Evolutionary conservation across 768 basidiomycete species (phyloP).

Genomic region (Agaricus subrufescens): DNA sequence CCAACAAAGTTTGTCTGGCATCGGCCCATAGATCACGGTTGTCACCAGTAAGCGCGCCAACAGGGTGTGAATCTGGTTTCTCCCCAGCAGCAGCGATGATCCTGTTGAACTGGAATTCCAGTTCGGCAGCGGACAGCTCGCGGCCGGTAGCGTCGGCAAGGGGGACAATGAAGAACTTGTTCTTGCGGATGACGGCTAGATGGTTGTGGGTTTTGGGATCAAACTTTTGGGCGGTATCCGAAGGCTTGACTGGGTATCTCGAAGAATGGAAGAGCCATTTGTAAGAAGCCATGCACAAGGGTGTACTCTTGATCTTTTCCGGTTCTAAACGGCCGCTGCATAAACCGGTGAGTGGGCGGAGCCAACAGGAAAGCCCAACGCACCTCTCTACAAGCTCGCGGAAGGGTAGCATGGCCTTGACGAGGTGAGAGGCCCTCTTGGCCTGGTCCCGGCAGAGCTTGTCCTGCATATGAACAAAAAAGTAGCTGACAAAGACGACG

Average conservation of each 20-base stretch:
- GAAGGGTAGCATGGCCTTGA: conserved; percentile 86
- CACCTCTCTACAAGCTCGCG: conserved; percentile 79
- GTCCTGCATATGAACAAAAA: conserved; percentile 83
- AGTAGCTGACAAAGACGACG: conserved; percentile 92
- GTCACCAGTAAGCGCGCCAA: conserved; percentile 86
- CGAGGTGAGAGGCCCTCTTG: conserved; percentile 71
- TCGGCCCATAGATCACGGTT: conserved; percentile 90
- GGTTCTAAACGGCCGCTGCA: conserved; percentile 75
- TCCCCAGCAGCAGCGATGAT: conserved; percentile 63
- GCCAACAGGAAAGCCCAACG: conserved; percentile 16
- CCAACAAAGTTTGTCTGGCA: conserved; percentile 57
- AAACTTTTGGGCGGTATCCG: conserved; percentile 83
- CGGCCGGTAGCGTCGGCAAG: conserved; percentile 57
- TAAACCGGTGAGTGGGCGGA: background rate
- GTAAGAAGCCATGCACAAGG: conserved; percentile 92
- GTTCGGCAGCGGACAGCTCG: conserved; percentile 73
- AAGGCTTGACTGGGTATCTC: conserved; percentile 81
- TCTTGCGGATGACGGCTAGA: conserved; percentile 86
- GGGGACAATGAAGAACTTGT: conserved; percentile 83
- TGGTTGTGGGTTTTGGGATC: conserved; percentile 74
- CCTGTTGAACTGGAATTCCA: conserved; percentile 75
- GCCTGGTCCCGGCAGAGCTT: conserved; percentile 47
- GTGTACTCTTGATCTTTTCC: conserved; percentile 72
- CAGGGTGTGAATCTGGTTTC: conserved; percentile 33
- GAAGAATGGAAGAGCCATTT: conserved; percentile 96